These are phyloP conservation scores for Salvia miltiorrhiza DNA, from an alignment of 257 asterid genomes.

Conservation along the genomic window DNA sequence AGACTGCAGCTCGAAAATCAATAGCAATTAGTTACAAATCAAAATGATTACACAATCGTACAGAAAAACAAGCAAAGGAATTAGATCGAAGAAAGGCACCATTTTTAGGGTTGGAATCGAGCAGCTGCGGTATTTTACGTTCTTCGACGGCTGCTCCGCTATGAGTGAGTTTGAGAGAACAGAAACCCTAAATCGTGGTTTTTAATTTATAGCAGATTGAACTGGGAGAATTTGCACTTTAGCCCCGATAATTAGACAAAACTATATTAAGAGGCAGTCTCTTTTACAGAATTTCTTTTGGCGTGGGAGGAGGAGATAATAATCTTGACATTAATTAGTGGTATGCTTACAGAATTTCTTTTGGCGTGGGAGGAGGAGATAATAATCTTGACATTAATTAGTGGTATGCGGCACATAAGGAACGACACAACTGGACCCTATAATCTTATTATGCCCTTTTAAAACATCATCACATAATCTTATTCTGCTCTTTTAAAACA, in stretches of 20 bases:
- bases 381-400: too few relatives aligned
- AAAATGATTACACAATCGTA: not conserved
- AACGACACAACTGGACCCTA: not conserved
- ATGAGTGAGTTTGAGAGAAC: not conserved
- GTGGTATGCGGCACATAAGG: not conserved
- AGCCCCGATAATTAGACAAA: not conserved
- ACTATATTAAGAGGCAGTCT: not conserved
- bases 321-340: too few relatives aligned
- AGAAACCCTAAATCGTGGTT: slow-evolving; percentile 30
- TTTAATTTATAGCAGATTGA: slow-evolving; percentile 10
- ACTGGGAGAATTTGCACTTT: not conserved
- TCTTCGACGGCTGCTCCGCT: slow-evolving; percentile 31
- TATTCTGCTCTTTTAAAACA: too few relatives aligned
- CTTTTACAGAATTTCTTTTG: not conserved
- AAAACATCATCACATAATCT: too few relatives aligned
- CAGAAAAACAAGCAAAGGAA: not conserved
- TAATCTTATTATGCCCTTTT: too few relatives aligned
- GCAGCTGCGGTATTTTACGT: not conserved
- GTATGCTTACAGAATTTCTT: too few relatives aligned
- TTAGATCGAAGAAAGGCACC: slow-evolving; percentile 17
- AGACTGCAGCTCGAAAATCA: slow-evolving; percentile 38
- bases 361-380: not conserved
- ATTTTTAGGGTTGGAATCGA: slow-evolving; percentile 23
- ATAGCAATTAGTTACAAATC: not conserved
- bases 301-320: not conserved